phyloP scores from a whole-genome alignment of 208 protist genomes.

The Sergeia podlipaevii region DNA sequence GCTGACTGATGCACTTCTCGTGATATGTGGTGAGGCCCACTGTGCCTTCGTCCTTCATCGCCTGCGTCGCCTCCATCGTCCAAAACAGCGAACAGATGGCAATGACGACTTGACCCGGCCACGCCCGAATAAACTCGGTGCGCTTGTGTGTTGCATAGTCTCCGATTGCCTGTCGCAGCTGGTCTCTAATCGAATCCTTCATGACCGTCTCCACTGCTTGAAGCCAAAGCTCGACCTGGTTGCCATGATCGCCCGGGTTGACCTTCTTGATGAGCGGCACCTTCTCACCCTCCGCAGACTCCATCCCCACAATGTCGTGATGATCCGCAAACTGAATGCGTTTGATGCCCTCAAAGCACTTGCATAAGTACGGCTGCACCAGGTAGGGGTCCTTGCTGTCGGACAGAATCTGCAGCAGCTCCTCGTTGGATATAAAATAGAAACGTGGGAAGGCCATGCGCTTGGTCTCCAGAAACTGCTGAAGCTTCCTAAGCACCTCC shows the following conservation, averaged over 20 bases:
- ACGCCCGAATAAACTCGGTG: conserved; percentile 89
- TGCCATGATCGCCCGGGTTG: conserved; percentile 83
- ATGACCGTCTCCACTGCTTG: conserved; percentile 91
- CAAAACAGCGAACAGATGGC: conserved; percentile 90
- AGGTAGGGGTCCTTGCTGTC: conserved; percentile 94
- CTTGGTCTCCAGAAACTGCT: conserved; percentile 98
- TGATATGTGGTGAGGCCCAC: conserved; percentile 85
- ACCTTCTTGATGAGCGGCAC: conserved; percentile 81
- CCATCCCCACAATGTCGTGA: conserved; percentile 92
- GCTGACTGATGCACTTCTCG: conserved; percentile 84
- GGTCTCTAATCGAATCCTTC: conserved; percentile 84
- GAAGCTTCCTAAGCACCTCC: conserved; percentile 95
- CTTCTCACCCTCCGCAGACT: conserved; percentile 88
- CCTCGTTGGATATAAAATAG: conserved; percentile 97
- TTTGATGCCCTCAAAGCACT: conserved; percentile 97
- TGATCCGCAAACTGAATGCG: conserved; percentile 87
- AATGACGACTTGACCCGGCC: conserved; percentile 94
- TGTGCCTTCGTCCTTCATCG: conserved; percentile 80
- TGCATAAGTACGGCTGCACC: conserved; percentile 94
- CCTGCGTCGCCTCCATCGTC: conserved; percentile 93
- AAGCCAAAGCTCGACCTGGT: conserved; percentile 96
- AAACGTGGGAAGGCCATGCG: conserved; percentile 96
- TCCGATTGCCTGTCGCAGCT: conserved; percentile 77
- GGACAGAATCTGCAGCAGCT: conserved; percentile 95
- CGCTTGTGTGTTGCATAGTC: conserved; percentile 79